Percentiles rank a stretch among this genome's conserved stretches.
These are phyloP conservation scores for Stachybotrys elegans DNA, from an alignment of 2,329 filamentous ascomycete species.

Conservation along the genomic window DNA sequence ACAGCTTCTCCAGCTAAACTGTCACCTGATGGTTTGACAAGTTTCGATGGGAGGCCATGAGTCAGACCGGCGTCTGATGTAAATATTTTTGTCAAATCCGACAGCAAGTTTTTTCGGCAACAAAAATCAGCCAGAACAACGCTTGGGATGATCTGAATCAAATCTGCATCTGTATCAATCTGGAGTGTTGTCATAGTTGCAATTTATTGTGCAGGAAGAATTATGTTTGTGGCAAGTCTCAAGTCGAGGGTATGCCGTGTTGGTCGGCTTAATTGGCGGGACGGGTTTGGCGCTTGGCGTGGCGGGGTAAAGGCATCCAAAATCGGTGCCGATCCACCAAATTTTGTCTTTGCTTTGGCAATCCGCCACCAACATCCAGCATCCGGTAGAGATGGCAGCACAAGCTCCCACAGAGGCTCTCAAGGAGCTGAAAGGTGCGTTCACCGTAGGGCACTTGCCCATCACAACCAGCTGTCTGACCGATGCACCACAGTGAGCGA, in stretches of 20 bases:
- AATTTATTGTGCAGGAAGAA: no score
- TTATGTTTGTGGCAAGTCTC: no score
- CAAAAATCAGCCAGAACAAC: not conserved
- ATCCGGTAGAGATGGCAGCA: conserved; percentile 33
- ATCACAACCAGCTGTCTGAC: not conserved
- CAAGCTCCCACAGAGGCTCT: conserved; percentile 38
- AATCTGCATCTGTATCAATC: no score
- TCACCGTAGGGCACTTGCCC: not conserved
- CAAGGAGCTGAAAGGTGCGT: conserved; percentile 36
- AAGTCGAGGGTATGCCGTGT: no score
- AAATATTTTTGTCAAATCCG: not conserved
- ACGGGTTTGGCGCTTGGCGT: no score
- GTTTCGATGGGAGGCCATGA: not conserved
- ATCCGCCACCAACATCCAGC: not conserved
- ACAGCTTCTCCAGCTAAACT: not conserved
- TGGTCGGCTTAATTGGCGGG: no score
- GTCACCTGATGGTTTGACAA: not conserved
- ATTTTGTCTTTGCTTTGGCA: conserved; percentile 4
- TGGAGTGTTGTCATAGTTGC: no score
- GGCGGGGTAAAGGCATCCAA: not conserved
- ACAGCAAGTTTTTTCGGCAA: not conserved
- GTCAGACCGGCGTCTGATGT: not conserved
- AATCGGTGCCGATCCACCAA: conserved; percentile 1
- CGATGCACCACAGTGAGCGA: conserved; percentile 31
- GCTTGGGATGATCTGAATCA: no score